Conservation (phyloP, 495 filamentous ascomycete genomes). For the Aspergillus baeticus region DNA sequence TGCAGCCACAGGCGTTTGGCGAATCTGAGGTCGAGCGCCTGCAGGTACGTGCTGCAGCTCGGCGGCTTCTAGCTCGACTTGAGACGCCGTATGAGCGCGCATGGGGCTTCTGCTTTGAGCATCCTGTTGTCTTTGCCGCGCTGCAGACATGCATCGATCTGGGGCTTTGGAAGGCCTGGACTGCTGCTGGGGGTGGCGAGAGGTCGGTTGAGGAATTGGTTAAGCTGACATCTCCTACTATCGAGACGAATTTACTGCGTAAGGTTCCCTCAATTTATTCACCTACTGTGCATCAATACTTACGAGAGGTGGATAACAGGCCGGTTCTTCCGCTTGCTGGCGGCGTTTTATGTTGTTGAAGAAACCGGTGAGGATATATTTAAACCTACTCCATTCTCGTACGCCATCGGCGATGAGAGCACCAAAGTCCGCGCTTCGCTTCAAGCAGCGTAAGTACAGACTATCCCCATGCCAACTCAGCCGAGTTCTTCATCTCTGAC, state of each 20-base stretch:
- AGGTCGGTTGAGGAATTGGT: constrained; percentile 25
- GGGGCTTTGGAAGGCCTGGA: constrained; percentile 29
- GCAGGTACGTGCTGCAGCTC: constrained; percentile 26
- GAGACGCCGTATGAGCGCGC: constrained; percentile 30
- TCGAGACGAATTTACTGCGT: constrained; percentile 29
- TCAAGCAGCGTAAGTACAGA: constrained; percentile 31
- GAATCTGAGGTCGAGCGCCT: constrained; percentile 28
- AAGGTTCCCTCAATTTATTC: background rate
- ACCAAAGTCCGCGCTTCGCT: constrained; percentile 35
- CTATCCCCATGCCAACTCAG: background rate
- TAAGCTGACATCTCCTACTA: constrained; percentile 14
- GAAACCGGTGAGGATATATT: constrained; percentile 36
- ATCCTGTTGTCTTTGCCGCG: constrained; percentile 28
- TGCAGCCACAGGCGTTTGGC: constrained; percentile 20
- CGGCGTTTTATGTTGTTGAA: constrained; percentile 35
- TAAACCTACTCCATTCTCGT: constrained; percentile 35
- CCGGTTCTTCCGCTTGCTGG: constrained; percentile 41
- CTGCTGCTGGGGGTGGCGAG: constrained; percentile 23
- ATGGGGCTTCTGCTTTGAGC: constrained; percentile 31
- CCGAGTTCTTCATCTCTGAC: too few relatives aligned
- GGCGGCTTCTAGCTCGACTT: constrained; percentile 25
- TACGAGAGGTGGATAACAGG: too few relatives aligned
- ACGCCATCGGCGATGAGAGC: constrained; percentile 33
- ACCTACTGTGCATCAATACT: background rate
- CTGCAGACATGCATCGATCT: constrained; percentile 30